A percentile compares a stretch with the other conserved stretches of the same genome.
Evolutionary conservation across 1,139 yeast species (phyloP).

Genomic region (Yamadazyma oceani): DNA sequence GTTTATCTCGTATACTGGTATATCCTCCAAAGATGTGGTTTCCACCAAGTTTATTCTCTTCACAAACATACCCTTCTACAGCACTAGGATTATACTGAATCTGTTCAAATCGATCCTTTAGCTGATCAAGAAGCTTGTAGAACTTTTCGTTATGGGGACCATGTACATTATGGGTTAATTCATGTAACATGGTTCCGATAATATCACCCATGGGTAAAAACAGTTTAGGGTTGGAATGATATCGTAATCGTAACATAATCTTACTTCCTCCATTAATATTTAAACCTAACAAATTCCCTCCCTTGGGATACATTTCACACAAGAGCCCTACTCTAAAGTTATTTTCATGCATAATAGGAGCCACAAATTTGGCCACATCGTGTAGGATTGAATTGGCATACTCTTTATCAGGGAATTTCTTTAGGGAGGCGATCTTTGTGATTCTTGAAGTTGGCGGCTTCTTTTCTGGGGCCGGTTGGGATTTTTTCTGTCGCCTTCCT

Average conservation of each 20-base stretch:
- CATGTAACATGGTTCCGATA: conserved; percentile 86
- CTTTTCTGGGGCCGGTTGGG: conserved; percentile 9
- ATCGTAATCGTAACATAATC: conserved; percentile 70
- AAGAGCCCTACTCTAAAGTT: conserved; percentile 66
- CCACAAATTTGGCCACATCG: conserved; percentile 59
- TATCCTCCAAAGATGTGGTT: conserved; percentile 17
- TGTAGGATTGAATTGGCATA: conserved; percentile 59
- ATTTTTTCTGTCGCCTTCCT: conserved; percentile 8
- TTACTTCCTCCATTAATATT: conserved; percentile 85
- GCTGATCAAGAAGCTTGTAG: conserved; percentile 62
- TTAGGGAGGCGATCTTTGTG: conserved; percentile 55
- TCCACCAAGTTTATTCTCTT: conserved; percentile 55
- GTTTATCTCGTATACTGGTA: conserved; percentile 34
- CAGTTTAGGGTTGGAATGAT: conserved; percentile 50
- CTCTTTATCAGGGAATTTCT: conserved; percentile 52
- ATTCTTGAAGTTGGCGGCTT: conserved; percentile 52
- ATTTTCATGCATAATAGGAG: conserved; percentile 73
- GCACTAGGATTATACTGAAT: conserved; percentile 36
- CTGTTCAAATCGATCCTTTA: conserved; percentile 58
- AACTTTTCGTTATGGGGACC: conserved; percentile 83
- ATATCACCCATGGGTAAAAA: conserved; percentile 70
- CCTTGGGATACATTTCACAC: conserved; percentile 84
- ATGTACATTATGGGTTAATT: conserved; percentile 72
- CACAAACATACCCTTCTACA: conserved; percentile 37
- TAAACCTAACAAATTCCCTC: conserved; percentile 66